phyloP scores from a whole-genome alignment of 768 basidiomycete genomes.

The Tylopilus cervinicoccineus region DNA sequence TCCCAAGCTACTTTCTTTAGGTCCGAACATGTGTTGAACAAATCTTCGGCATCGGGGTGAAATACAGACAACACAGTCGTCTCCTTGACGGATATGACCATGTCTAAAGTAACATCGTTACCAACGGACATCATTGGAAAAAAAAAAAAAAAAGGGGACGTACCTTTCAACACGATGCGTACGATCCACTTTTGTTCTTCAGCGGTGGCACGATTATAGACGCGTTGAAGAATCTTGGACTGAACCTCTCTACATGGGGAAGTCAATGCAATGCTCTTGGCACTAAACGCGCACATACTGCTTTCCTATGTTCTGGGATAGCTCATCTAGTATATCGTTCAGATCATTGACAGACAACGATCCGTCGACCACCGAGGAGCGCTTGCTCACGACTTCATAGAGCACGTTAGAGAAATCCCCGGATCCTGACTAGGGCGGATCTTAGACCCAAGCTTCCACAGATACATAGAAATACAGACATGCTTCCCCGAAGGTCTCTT shows the following conservation, averaged over 20 bases:
- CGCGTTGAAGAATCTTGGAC: constrained; percentile 66
- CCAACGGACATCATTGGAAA: not conserved
- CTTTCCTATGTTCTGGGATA: constrained; percentile 70
- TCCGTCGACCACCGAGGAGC: constrained; percentile 75
- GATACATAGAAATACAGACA: constrained; percentile 37
- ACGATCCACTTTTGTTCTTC: constrained; percentile 94
- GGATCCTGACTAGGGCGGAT: constrained; percentile 50
- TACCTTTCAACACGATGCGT: constrained; percentile 94
- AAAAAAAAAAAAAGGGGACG: no score
- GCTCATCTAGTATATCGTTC: constrained; percentile 75
- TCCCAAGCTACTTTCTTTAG: constrained; percentile 91
- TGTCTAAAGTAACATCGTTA: constrained; percentile 48
- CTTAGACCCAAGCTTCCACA: not conserved
- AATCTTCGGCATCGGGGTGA: constrained; percentile 89
- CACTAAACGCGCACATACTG: constrained; percentile 44
- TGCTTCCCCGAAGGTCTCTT: constrained; percentile 71
- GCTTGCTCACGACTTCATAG: constrained; percentile 81
- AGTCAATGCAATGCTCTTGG: constrained; percentile 4
- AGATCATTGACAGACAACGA: constrained; percentile 77
- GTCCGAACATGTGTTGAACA: constrained; percentile 97
- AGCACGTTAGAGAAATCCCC: constrained; percentile 89
- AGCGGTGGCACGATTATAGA: constrained; percentile 77
- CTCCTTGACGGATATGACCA: constrained; percentile 91
- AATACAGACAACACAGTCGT: constrained; percentile 88
- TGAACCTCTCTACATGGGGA: constrained; percentile 59